These are phyloP conservation scores for Thoreauomyces humboldtii DNA, from an alignment of 192 early-diverging fungal genomes.

Conservation along the genomic window DNA sequence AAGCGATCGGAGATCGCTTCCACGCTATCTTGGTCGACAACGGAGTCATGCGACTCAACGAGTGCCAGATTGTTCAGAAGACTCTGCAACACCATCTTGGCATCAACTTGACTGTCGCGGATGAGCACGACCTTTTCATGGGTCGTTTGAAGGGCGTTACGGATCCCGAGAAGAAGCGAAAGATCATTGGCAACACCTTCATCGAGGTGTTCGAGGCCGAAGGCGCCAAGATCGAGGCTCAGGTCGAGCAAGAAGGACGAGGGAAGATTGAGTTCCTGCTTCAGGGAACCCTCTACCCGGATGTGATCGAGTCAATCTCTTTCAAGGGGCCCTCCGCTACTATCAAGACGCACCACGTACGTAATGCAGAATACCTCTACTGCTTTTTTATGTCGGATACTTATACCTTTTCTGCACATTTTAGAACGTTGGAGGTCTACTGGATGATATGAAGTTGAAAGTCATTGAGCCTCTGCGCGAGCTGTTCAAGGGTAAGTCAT, in stretches of 20 bases:
- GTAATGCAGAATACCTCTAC: slow-evolving; percentile 1
- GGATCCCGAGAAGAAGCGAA: slow-evolving; percentile 96
- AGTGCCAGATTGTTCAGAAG: slow-evolving; percentile 82
- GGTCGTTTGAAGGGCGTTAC: slow-evolving; percentile 81
- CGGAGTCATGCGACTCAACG: slow-evolving; percentile 97
- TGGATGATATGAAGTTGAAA: slow-evolving; percentile 96
- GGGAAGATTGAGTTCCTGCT: slow-evolving; percentile 91
- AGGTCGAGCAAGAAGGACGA: slow-evolving; percentile 65
- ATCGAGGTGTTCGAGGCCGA: slow-evolving; percentile 97
- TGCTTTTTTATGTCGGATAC: neutral
- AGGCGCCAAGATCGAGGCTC: slow-evolving; percentile 81
- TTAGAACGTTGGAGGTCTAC: slow-evolving; percentile 91
- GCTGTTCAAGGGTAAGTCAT: slow-evolving; percentile 99
- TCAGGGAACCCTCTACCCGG: slow-evolving; percentile 97
- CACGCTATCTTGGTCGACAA: slow-evolving; percentile 98
- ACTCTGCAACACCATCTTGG: slow-evolving; percentile 84
- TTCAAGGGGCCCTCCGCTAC: slow-evolving; percentile 99
- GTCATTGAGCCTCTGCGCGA: slow-evolving; percentile 97
- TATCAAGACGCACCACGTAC: slow-evolving; percentile 97
- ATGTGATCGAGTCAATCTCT: slow-evolving; percentile 97
- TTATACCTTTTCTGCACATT: neutral
- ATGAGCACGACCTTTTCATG: slow-evolving; percentile 79
- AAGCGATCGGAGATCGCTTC: slow-evolving; percentile 97
- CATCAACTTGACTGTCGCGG: slow-evolving; percentile 92
- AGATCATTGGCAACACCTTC: slow-evolving; percentile 99